Base-by-base conservation (phyloP, 805 yeast species). In the Ogataea nakhonphanomensis region DNA sequence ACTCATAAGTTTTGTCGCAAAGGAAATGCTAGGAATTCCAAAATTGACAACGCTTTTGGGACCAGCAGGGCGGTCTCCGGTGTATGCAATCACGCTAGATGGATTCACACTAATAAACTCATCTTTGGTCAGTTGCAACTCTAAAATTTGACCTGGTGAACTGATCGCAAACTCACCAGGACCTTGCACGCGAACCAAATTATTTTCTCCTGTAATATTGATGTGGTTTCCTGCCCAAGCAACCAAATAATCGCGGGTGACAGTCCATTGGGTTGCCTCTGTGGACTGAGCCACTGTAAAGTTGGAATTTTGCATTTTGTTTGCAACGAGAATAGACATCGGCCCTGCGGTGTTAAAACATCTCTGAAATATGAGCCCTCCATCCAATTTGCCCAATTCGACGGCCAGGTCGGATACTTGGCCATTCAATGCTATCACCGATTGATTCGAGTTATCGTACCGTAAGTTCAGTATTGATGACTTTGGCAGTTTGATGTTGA, bases 211-310 rank as follows among this genome's bases (percentile, higher is more conserved):
- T 1, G 28, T 29, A 1, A 43, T 33, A 23, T 58, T 46, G 14
- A 70, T 46, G 33, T 59, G 53, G 35, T 60, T 65, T 1, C 76
- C 78, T 1, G 72, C 59, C 78, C 78, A 74, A 5, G 77, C 75
- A 9, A 73, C 58, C 8, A 74, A 44, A 37, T 57, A 57, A 10
- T 61, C 57, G 33, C 63, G 62, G 24, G 59, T 64, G 12, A 73
- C 56, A 6, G 51, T 51, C 78, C 78, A 72, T 11, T 43, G 30
- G 9, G 50, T 51, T 2, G 39, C 35, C 11, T 48, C 47, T 8
- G 51, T 48, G 3, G 64, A 41, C 5, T 63, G 57, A 3, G 70
- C 43, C 1, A 67, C 54, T 1, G 67, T 46, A 43, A 66, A 72
- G 40, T 62, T 62, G 23, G 60, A 45, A 30, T 51, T 51, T n/a